These are phyloP conservation scores for Auxenochlorella pyrenoidosa DNA, from an alignment of 139 green algal species.

Conservation along the genomic window DNA sequence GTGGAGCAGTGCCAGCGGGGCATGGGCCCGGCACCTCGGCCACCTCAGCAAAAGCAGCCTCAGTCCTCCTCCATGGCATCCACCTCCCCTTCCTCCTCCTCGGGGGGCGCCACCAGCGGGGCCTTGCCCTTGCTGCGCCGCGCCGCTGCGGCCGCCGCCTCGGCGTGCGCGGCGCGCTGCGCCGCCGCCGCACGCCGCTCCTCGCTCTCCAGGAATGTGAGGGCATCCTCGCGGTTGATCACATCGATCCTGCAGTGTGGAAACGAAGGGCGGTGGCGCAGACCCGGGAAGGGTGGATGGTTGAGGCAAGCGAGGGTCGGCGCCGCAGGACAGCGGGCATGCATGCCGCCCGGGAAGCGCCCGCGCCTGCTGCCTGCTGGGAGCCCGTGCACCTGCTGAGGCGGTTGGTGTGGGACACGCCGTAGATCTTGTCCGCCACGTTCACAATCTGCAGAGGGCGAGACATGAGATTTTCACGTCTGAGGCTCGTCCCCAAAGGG, in stretches of 20 bases:
- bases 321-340: too few relatives aligned
- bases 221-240: conserved; percentile 73
- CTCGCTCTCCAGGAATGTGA: conserved; percentile 75
- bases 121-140: conserved; percentile 35
- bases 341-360: too few relatives aligned
- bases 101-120: neutral
- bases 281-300: too few relatives aligned
- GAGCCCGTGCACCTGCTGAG: conserved; percentile 55
- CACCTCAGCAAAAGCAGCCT: neutral
- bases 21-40: too few relatives aligned
- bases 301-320: too few relatives aligned
- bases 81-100: conserved; percentile 15
- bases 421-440: conserved; percentile 90
- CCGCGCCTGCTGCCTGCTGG: too few relatives aligned
- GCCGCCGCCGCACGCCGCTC: conserved; percentile 7
- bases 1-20: neutral
- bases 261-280: neutral
- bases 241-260: conserved; percentile 50
- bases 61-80: conserved; percentile 17
- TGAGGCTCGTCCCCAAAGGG: too few relatives aligned
- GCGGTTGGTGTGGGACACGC: conserved; percentile 89
- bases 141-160: neutral
- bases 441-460: conserved; percentile 65
- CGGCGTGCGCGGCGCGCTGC: conserved; percentile 7
- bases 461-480: neutral